Conservation (phyloP, 2,329 filamentous ascomycete species). For the Colletotrichum euphorbiae region DNA sequence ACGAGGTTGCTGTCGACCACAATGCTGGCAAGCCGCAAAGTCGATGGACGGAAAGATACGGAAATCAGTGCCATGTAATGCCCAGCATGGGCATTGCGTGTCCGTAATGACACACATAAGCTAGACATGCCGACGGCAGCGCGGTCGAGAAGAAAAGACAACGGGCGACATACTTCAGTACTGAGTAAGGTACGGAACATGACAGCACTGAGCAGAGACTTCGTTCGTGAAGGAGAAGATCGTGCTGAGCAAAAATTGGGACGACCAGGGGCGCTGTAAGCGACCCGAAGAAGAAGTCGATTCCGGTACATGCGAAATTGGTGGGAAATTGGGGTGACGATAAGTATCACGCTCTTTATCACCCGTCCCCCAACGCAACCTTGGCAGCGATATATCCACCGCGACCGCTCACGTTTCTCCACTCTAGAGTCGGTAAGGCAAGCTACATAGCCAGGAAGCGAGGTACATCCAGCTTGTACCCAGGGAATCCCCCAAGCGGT, state of each 20-base stretch:
- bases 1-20: slow-evolving; percentile 4
- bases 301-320: slow-evolving; percentile 42
- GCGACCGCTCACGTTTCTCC: slow-evolving; percentile 18
- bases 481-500: neutral
- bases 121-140: too few relatives aligned
- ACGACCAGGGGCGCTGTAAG: slow-evolving; percentile 20
- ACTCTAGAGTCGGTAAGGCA: slow-evolving; percentile 23
- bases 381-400: slow-evolving; percentile 26
- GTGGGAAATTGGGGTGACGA: slow-evolving; percentile 39
- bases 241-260: slow-evolving; percentile 22
- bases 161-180: neutral
- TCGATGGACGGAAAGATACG: too few relatives aligned
- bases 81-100: too few relatives aligned
- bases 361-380: neutral
- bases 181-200: neutral
- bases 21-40: too few relatives aligned
- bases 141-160: slow-evolving; percentile 1
- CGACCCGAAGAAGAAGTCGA: slow-evolving; percentile 38
- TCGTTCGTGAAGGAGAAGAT: slow-evolving; percentile 14
- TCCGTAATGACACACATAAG: too few relatives aligned
- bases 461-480: slow-evolving; percentile 11
- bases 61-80: too few relatives aligned
- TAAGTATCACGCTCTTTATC: slow-evolving; percentile 28
- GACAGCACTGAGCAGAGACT: neutral
- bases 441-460: slow-evolving; percentile 2